Conservation (phyloP, 139 green algal species). For the Mesotaenium endlicherianum region DNA sequence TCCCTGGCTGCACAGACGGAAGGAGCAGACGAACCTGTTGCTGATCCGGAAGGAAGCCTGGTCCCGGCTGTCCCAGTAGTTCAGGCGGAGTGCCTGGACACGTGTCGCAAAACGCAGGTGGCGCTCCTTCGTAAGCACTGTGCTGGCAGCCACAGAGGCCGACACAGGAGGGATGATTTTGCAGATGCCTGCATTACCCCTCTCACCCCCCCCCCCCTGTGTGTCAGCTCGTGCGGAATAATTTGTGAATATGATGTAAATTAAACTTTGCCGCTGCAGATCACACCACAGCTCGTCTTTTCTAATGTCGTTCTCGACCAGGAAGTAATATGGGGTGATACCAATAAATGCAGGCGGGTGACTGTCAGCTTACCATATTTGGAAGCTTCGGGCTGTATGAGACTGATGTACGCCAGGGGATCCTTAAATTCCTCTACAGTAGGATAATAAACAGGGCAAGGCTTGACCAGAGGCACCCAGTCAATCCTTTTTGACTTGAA, state of each 20-base stretch:
- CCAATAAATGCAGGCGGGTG: too few species aligned
- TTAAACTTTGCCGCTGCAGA: too few species aligned
- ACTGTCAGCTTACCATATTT: conserved; percentile 8
- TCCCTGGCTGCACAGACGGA: too few species aligned
- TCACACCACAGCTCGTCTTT: too few species aligned
- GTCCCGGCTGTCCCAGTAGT: neutral
- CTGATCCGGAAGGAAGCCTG: conserved; percentile 11
- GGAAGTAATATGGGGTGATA: too few species aligned
- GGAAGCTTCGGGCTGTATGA: conserved; percentile 3
- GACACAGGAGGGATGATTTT: conserved; percentile 34
- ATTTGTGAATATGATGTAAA: too few species aligned
- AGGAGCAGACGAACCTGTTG: conserved; percentile 34
- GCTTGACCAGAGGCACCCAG: neutral
- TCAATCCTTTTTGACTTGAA: too few species aligned
- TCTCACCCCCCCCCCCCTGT: too few species aligned
- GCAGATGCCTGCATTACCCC: conserved; percentile 43
- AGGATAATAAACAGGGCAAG: conserved; percentile 67
- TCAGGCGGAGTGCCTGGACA: neutral
- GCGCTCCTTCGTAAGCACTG: neutral
- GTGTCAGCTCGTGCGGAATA: too few species aligned
- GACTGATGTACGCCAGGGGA: conserved; percentile 49
- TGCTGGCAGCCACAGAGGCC: neutral
- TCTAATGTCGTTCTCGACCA: too few species aligned
- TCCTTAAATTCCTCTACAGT: conserved; percentile 57
- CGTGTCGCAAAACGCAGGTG: conserved; percentile 25